Evolutionary conservation across 805 yeast species (phyloP).

Genomic region (Zygoascus biomembranicola): DNA sequence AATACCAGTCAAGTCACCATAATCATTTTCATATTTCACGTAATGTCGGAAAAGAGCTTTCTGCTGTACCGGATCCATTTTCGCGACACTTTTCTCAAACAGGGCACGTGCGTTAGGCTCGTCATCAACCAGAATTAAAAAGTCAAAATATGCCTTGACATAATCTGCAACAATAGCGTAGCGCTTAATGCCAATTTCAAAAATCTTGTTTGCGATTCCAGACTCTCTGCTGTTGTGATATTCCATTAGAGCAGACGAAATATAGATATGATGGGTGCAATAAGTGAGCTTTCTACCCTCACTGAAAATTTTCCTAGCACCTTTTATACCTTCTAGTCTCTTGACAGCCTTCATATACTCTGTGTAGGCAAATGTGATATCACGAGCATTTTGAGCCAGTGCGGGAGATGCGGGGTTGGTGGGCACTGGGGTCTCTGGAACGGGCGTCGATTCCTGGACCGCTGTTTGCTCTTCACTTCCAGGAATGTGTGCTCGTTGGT

Average conservation of each 20-base stretch:
- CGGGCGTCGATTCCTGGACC: not conserved
- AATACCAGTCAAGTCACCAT: slow-evolving; percentile 63
- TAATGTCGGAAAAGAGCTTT: slow-evolving; percentile 48
- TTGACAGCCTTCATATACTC: slow-evolving; percentile 65
- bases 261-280: slow-evolving; percentile 67
- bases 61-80: slow-evolving; percentile 34
- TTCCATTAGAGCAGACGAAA: slow-evolving; percentile 78
- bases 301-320: slow-evolving; percentile 65
- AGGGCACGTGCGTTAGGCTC: slow-evolving; percentile 71
- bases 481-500: slow-evolving; percentile 31
- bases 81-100: slow-evolving; percentile 68
- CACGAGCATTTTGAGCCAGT: slow-evolving; percentile 25
- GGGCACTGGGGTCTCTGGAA: not conserved
- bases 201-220: slow-evolving; percentile 64
- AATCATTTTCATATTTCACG: slow-evolving; percentile 58
- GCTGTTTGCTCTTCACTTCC: slow-evolving; percentile 2
- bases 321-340: slow-evolving; percentile 56
- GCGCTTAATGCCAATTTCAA: slow-evolving; percentile 67
- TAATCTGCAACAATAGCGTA: slow-evolving; percentile 51
- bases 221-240: slow-evolving; percentile 47
- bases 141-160: slow-evolving; percentile 61
- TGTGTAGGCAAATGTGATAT: slow-evolving; percentile 59
- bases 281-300: slow-evolving; percentile 55
- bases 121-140: slow-evolving; percentile 58
- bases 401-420: not conserved